A percentile compares a stretch with the other conserved stretches of the same genome.
phyloP scores from a whole-genome alignment of 169 alveolate genomes.

The Eimeria acervulina region DNA sequence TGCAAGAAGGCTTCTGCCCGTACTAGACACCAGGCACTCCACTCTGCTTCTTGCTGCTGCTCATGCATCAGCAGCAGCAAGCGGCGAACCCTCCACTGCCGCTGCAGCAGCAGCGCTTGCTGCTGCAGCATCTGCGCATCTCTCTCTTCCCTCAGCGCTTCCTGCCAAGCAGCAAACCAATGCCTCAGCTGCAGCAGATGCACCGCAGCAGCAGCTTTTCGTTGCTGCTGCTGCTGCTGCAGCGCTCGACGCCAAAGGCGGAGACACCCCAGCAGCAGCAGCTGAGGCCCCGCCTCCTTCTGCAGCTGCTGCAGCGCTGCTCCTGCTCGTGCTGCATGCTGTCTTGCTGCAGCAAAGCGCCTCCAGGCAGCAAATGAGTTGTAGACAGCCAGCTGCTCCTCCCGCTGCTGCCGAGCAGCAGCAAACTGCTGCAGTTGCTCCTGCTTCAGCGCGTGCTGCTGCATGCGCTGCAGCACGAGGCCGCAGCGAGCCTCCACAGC shows the following conservation, averaged over 20 bases:
- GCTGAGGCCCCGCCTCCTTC: slow-evolving; percentile 28
- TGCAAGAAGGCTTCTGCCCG: neutral
- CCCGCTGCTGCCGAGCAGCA: slow-evolving; percentile 9
- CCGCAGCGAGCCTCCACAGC: slow-evolving; percentile 17
- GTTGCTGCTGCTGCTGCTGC: neutral
- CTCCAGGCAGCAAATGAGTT: slow-evolving; percentile 11
- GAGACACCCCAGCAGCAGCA: slow-evolving; percentile 39
- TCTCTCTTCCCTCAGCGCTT: neutral
- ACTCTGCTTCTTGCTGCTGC: slow-evolving; percentile 34
- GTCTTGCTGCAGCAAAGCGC: neutral
- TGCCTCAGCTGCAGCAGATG: slow-evolving; percentile 51
- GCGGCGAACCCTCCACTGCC: slow-evolving; percentile 36
- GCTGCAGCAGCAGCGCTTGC: slow-evolving; percentile 41
- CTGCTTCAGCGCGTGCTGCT: slow-evolving; percentile 41
- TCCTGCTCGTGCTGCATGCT: slow-evolving; percentile 47
- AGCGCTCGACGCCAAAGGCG: neutral
- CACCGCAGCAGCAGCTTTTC: slow-evolving; percentile 17
- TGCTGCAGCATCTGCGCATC: slow-evolving; percentile 66
- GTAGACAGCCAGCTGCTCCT: neutral
- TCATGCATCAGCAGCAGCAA: slow-evolving; percentile 47
- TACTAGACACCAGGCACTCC: slow-evolving; percentile 22
- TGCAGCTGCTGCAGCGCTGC: slow-evolving; percentile 56
- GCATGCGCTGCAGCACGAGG: slow-evolving; percentile 67
- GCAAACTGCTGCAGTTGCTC: slow-evolving; percentile 60
- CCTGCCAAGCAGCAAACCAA: slow-evolving; percentile 49